These are phyloP conservation scores for Debaryomyces subglobosus DNA, from an alignment of 1,139 yeast genomes.

Conservation along the genomic window DNA sequence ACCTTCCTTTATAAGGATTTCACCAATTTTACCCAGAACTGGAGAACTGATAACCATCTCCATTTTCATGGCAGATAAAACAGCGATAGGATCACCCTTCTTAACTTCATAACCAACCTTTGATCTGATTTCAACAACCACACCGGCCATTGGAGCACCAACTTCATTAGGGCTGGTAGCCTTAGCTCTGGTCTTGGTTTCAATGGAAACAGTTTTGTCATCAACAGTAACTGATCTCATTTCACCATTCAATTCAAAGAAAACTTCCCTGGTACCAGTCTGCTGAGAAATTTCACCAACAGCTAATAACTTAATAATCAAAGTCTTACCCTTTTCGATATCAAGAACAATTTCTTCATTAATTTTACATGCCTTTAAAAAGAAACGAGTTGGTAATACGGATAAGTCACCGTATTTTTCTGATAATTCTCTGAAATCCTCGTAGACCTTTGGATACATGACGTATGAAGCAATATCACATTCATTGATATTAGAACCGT, in stretches of 20 bases:
- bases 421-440: constrained; percentile 71
- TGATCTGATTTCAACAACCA: constrained; percentile 90
- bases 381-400: constrained; percentile 88
- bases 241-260: constrained; percentile 98
- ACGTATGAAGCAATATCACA: constrained; percentile 91
- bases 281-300: constrained; percentile 83
- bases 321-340: constrained; percentile 92
- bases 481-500: constrained; percentile 66
- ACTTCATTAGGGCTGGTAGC: constrained; percentile 92
- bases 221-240: constrained; percentile 92
- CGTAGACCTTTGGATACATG: constrained; percentile 98
- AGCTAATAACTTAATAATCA: constrained; percentile 90
- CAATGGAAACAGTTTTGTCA: constrained; percentile 85
- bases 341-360: constrained; percentile 89
- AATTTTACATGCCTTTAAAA: constrained; percentile 82
- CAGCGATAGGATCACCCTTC: constrained; percentile 96
- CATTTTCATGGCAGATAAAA: constrained; percentile 98
- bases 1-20: constrained; percentile 79
- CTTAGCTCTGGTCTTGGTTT: constrained; percentile 84
- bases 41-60: constrained; percentile 98
- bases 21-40: constrained; percentile 79
- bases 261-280: constrained; percentile 93
- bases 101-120: constrained; percentile 85
- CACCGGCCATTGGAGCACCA: constrained; percentile 99
- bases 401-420: constrained; percentile 91